phyloP scores from a whole-genome alignment of 2,329 filamentous ascomycete species.

The Aspergillus niger region DNA sequence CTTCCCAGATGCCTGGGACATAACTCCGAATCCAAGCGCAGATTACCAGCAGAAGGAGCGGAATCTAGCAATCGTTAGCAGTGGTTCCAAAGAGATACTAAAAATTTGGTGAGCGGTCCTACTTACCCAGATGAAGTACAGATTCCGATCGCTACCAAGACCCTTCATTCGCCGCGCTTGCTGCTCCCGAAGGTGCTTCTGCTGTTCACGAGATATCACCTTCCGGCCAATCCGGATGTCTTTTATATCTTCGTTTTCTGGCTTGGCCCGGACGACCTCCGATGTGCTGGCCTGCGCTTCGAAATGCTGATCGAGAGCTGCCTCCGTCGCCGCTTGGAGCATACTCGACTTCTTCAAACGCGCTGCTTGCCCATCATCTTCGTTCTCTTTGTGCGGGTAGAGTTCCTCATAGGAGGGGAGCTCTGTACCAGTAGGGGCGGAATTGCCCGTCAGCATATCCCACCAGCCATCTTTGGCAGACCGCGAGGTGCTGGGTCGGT shows the following conservation, averaged over 20 bases:
- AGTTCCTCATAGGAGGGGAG: constrained; percentile 81
- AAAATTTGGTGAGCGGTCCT: not conserved
- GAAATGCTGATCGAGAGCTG: constrained; percentile 49
- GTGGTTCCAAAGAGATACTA: not conserved
- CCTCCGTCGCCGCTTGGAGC: constrained; percentile 46
- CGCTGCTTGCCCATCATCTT: constrained; percentile 36
- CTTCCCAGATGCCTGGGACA: constrained; percentile 45
- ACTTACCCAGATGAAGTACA: constrained; percentile 59
- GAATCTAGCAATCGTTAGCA: constrained; percentile 43
- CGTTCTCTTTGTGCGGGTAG: constrained; percentile 56
- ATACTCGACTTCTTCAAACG: constrained; percentile 48
- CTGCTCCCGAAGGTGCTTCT: constrained; percentile 49
- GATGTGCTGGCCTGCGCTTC: constrained; percentile 36
- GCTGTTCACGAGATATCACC: constrained; percentile 48
- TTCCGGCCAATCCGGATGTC: constrained; percentile 48
- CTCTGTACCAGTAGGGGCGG: constrained; percentile 49
- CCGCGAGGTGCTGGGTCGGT: constrained; percentile 57
- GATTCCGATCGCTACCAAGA: constrained; percentile 52
- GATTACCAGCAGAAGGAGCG: constrained; percentile 49
- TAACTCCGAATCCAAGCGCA: constrained; percentile 49
- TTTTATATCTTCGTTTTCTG: constrained; percentile 39
- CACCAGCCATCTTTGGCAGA: constrained; percentile 60
- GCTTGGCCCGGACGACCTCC: constrained; percentile 17
- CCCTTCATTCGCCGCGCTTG: constrained; percentile 53
- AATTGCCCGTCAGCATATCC: constrained; percentile 61